Evolutionary conservation across 2,329 filamentous ascomycete species (phyloP), one percentile per base, ranked within the genome.

Genomic region (Geosmithia putterillii): DNA sequence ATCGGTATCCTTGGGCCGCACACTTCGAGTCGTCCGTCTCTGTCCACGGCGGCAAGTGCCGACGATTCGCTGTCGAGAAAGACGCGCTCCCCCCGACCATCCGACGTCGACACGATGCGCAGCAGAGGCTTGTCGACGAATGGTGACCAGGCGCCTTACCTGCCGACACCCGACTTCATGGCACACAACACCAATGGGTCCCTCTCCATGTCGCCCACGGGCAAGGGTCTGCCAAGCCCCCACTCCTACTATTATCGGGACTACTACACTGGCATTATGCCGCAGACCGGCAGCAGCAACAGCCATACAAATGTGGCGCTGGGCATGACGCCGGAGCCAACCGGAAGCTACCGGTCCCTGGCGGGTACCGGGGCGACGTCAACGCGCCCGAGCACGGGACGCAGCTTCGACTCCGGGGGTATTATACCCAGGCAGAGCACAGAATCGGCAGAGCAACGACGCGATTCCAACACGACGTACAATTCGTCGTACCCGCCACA

Each of bases 1-100:
- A 73, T 95, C 39, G 78, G 79, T 17, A 84, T 95, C 44, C 75
- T 89, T 60, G 94, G 94, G 55, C 84, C 85, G 79, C 19, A 39
- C 59, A 57, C 78, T 9, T 40, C 52, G 68, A 81, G 57, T 60
- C 75, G 57, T 58, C 73, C 62, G 54, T 81, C 65, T 19, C 75
- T 69, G 52, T 81, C 63, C 62, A 83, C 65, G 35, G 78, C 79
- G 2, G 60, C 62, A 65, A 74, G 71, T 60, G 69, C 57, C 55
- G 76, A 65, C 52, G 75, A 62, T 60, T 68, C 49, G 54, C 70
- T 56, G 48, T 66, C 59, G 52, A 73, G 64, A 63, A 66, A 43
- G 42, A 42, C 41, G 10, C 20, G 43, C 20, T 46, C 64, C 17
- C 61, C 66, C 2, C 65, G 72, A 7, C 70, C 69, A 3, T 59